Evolutionary conservation across 148 eudicot genomes (phyloP), one percentile per base, ranked within the genome.

Genomic region (Dysphania ambrosioides): DNA sequence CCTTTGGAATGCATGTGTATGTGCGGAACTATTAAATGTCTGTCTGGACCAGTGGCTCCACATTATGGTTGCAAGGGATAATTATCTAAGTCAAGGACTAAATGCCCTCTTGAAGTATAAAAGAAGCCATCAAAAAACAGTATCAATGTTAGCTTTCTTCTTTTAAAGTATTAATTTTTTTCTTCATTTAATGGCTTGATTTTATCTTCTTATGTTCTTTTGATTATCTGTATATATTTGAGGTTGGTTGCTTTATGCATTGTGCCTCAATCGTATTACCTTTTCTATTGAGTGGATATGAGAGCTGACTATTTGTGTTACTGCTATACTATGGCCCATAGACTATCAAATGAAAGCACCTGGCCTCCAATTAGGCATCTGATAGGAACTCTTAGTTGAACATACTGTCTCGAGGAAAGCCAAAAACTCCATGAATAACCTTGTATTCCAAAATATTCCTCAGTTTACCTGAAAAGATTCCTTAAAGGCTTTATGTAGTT

Each of bases 361-460:
- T n/a, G n/a, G n/a, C n/a, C n/a, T n/a, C n/a, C n/a, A n/a, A n/a
- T n/a, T n/a, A n/a, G n/a, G 51, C 53, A 12, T 18, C 15, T n/a
- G 44, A 21, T 18, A 38, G 47, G 30, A 66, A 8, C 49, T 66
- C 56, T 27, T 21, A 68, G 56, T 34, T 27, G 34, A 41, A 26
- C 44, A 42, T 42, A 26, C n/a, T 26, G 56, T 44, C 56, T 41
- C 6, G 23, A 42, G 71, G 71, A 42, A 68, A 68, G 71, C 57
- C 34, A 5, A 26, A 42, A 27, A 29, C 55, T n/a, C n/a, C 16
- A 15, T 67, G 56, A 68, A 2, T 7, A 66, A 16, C 56, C 35
- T 44, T 44, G 57, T 27, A 42, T 68, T 7, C 9, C 42, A 32
- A 0, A 18, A 15, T 30, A 18, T 18, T 7, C 8, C 40, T 61